These are phyloP conservation scores for Leishmania braziliensis DNA, from an alignment of 208 protist species.

Conservation along the genomic window DNA sequence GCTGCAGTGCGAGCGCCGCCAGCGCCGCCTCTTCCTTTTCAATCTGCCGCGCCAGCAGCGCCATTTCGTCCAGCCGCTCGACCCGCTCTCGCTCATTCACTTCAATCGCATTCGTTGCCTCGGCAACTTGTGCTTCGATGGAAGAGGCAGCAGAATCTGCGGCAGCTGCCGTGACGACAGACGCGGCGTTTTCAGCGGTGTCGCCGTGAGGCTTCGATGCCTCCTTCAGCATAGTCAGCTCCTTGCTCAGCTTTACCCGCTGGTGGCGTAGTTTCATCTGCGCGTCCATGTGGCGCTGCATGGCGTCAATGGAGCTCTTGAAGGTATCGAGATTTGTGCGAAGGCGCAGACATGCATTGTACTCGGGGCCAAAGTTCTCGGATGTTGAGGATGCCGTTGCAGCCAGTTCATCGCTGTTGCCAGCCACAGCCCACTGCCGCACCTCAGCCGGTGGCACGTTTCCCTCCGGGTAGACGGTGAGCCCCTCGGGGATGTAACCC, in stretches of 20 bases:
- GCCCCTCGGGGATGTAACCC: constrained; percentile 75
- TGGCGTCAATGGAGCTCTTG: constrained; percentile 69
- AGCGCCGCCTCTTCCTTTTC: constrained; percentile 22
- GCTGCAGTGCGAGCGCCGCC: constrained; percentile 5
- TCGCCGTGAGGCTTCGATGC: not conserved
- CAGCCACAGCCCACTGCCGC: not conserved
- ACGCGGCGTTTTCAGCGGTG: not conserved
- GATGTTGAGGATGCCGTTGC: not conserved
- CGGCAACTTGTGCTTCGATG: constrained; percentile 21
- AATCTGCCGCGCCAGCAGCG: constrained; percentile 19
- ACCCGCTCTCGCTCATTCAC: constrained; percentile 35
- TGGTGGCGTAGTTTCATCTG: constrained; percentile 63
- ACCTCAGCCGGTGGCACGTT: constrained; percentile 5
- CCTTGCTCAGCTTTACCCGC: constrained; percentile 43
- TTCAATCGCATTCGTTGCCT: constrained; percentile 32
- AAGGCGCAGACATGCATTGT: constrained; percentile 41
- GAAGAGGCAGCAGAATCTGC: not conserved
- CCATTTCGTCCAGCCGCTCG: constrained; percentile 30
- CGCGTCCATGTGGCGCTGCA: constrained; percentile 61
- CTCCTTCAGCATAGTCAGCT: constrained; percentile 13
- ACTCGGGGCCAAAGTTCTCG: constrained; percentile 38
- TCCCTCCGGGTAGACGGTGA: constrained; percentile 77
- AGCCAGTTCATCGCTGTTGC: not conserved
- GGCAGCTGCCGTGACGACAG: not conserved
- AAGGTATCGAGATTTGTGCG: constrained; percentile 65